A percentile compares a stretch with the other conserved stretches of the same genome.
These are phyloP conservation scores for Fomitopsis pulvina DNA, from an alignment of 768 basidiomycete genomes.

Conservation along the genomic window DNA sequence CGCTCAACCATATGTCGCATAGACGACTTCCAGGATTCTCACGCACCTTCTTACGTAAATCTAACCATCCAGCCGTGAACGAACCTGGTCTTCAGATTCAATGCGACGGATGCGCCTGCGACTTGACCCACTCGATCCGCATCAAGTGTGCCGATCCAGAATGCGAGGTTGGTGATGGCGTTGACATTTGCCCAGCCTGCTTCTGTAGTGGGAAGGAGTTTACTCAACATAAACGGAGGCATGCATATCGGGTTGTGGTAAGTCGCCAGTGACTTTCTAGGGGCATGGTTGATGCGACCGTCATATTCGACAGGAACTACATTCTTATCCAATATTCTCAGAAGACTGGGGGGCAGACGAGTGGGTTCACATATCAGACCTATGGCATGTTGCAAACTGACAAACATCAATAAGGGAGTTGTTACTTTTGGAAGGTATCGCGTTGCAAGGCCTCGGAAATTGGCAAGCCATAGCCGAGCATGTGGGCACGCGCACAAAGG, in stretches of 20 bases:
- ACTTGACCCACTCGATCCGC: constrained; percentile 93
- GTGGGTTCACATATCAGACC: constrained; percentile 37
- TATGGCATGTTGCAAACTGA: background rate
- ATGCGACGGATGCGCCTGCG: constrained; percentile 79
- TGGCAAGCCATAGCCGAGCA: constrained; percentile 97
- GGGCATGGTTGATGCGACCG: no score
- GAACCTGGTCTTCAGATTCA: constrained; percentile 80
- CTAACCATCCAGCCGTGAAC: constrained; percentile 46
- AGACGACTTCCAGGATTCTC: constrained; percentile 10
- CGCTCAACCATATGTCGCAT: constrained; percentile 12
- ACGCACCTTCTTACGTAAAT: constrained; percentile 22
- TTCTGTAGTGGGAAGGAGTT: constrained; percentile 92
- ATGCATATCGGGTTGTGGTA: constrained; percentile 91
- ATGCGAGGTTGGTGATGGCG: constrained; percentile 70
- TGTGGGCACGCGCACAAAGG: constrained; percentile 88
- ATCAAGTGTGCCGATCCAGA: constrained; percentile 89
- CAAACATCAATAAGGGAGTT: constrained; percentile 56
- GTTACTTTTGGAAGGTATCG: constrained; percentile 80
- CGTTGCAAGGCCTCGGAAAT: constrained; percentile 86
- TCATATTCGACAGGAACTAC: constrained; percentile 69
- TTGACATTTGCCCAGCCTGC: constrained; percentile 90
- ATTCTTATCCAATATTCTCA: constrained; percentile 93
- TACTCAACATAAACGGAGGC: constrained; percentile 73
- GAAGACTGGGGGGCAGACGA: constrained; percentile 98
- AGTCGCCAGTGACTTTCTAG: no score